These are phyloP conservation scores for Pythium coloratum DNA, from an alignment of 352 stramenopile species.

Conservation along the genomic window DNA sequence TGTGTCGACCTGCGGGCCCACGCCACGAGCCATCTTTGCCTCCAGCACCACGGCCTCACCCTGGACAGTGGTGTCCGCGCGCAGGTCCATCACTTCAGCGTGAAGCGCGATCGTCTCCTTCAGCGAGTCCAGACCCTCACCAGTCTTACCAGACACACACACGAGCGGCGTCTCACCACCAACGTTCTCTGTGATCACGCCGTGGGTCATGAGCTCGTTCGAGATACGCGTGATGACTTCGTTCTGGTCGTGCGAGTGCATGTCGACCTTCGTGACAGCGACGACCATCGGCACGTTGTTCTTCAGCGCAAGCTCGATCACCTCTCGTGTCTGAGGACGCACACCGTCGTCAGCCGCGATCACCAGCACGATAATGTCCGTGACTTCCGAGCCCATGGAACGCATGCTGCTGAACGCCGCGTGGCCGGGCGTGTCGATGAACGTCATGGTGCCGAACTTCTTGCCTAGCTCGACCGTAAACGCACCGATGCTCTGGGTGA, in stretches of 20 bases:
- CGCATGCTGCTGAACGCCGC: slow-evolving; percentile 98
- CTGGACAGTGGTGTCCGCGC: slow-evolving; percentile 84
- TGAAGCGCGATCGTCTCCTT: slow-evolving; percentile 97
- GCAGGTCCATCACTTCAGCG: slow-evolving; percentile 96
- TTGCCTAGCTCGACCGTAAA: slow-evolving; percentile 96
- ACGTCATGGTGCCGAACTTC: slow-evolving; percentile 82
- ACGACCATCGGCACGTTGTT: slow-evolving; percentile 96
- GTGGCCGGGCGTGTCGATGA: slow-evolving; percentile 99
- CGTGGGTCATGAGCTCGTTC: slow-evolving; percentile 91
- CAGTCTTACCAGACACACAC: slow-evolving; percentile 96
- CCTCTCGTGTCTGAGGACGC: slow-evolving; percentile 97
- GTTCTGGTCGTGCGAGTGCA: slow-evolving; percentile 68
- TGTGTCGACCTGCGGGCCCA: slow-evolving; percentile 94
- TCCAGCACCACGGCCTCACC: slow-evolving; percentile 97
- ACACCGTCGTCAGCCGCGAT: slow-evolving; percentile 98
- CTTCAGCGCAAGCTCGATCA: slow-evolving; percentile 93
- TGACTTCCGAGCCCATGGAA: slow-evolving; percentile 94
- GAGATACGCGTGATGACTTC: slow-evolving; percentile 71
- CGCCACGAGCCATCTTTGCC: slow-evolving; percentile 91
- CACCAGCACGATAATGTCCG: slow-evolving; percentile 97
- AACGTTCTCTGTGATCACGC: slow-evolving; percentile 94
- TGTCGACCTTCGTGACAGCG: slow-evolving; percentile 97
- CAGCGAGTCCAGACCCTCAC: slow-evolving; percentile 93
- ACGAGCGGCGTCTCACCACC: slow-evolving; percentile 93
- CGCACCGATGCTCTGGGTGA: slow-evolving; percentile 98